phyloP scores from a whole-genome alignment of 805 yeast genomes.

The Candida ortonii region DNA sequence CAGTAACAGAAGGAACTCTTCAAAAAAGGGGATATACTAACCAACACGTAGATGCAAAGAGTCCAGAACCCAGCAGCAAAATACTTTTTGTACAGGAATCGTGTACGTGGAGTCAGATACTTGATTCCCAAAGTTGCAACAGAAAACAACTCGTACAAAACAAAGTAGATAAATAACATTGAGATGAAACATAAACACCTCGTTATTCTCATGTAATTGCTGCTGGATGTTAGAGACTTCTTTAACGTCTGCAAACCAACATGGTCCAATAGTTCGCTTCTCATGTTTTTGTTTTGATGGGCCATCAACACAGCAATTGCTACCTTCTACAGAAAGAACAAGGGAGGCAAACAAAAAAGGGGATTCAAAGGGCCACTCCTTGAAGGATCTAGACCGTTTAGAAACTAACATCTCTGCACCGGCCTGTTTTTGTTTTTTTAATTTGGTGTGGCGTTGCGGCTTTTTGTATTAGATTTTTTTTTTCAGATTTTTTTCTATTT shows the following conservation, averaged over 20 bases:
- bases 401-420: not conserved
- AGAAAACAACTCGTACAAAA: constrained; percentile 16
- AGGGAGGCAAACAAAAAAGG: not conserved
- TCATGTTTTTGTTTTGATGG: constrained; percentile 12
- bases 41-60: constrained; percentile 30
- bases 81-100: constrained; percentile 18
- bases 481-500: too few relatives aligned
- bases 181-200: constrained; percentile 23
- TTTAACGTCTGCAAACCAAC: constrained; percentile 19
- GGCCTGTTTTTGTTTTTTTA: too few relatives aligned
- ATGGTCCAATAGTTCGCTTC: constrained; percentile 22
- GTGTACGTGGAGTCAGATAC: constrained; percentile 23
- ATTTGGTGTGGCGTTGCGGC: too few relatives aligned
- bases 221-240: constrained; percentile 6
- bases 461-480: too few relatives aligned
- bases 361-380: not conserved
- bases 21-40: constrained; percentile 10
- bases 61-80: constrained; percentile 34
- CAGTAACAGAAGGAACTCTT: constrained; percentile 2
- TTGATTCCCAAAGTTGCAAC: constrained; percentile 17
- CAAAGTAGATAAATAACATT: constrained; percentile 19
- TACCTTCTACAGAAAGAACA: not conserved
- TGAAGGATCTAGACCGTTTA: not conserved
- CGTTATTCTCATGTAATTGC: constrained; percentile 14
- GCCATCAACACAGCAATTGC: not conserved